phyloP scores from a whole-genome alignment of 345 rosid genomes.

The Excoecaria cochinchinensis region DNA sequence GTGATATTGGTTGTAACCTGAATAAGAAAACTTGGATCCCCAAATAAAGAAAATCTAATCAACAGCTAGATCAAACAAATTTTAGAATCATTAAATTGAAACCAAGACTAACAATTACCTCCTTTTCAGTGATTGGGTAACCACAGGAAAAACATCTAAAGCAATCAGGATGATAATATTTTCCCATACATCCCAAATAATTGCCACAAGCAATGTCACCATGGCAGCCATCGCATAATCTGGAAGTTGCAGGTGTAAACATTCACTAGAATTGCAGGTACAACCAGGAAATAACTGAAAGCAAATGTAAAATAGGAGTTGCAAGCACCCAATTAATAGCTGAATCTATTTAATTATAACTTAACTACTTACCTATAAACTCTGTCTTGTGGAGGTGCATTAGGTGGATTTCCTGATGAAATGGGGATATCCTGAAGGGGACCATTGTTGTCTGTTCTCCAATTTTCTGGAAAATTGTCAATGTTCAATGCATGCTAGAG shows the following conservation, averaged over 20 bases:
- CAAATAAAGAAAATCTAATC: conserved; percentile 32
- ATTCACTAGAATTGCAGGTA: neutral
- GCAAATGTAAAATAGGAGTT: neutral
- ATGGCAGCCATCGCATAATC: conserved; percentile 79
- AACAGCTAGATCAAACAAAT: conserved; percentile 7
- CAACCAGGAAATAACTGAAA: neutral
- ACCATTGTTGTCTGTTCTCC: conserved; percentile 47
- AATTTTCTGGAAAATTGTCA: conserved; percentile 41
- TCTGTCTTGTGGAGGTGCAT: conserved; percentile 44
- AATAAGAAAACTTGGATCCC: conserved; percentile 73
- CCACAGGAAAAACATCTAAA: conserved; percentile 72
- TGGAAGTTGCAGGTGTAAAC: conserved; percentile 29
- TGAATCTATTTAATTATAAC: conserved; percentile 2
- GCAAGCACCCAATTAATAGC: neutral
- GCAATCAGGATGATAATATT: conserved; percentile 85
- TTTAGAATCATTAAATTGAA: neutral
- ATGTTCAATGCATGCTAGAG: neutral
- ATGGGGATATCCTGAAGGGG: conserved; percentile 42
- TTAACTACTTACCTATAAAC: conserved; percentile 44
- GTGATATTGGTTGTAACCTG: conserved; percentile 76
- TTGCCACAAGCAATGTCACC: conserved; percentile 62
- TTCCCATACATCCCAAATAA: conserved; percentile 82
- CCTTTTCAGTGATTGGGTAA: conserved; percentile 70
- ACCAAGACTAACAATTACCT: conserved; percentile 43
- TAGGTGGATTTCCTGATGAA: conserved; percentile 52